Evolutionary conservation across 2,329 filamentous ascomycete genomes (phyloP).

Genomic region (Colletotrichum sojae): DNA sequence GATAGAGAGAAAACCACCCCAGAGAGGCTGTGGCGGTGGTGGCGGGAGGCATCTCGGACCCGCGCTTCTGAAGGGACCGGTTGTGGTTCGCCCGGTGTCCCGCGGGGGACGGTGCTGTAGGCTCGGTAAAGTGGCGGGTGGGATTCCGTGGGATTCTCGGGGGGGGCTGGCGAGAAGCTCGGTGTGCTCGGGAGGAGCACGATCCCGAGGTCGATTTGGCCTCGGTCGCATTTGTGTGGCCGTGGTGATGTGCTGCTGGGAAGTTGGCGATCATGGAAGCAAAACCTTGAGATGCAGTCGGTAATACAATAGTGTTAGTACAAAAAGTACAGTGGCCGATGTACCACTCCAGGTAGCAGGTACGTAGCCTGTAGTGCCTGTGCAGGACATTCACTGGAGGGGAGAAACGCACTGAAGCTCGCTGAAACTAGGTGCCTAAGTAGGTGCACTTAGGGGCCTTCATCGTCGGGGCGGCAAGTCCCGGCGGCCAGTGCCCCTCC

Average conservation of each 20-base stretch:
- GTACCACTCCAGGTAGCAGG: too few species aligned
- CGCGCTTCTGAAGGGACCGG: neutral
- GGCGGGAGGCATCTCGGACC: constrained; percentile 18
- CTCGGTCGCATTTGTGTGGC: neutral
- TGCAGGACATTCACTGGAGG: neutral
- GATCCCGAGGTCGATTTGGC: neutral
- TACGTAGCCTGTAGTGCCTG: too few species aligned
- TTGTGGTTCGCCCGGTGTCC: neutral
- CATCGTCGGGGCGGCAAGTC: constrained; percentile 1
- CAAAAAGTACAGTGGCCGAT: too few species aligned
- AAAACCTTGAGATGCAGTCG: too few species aligned
- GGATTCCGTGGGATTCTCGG: too few species aligned
- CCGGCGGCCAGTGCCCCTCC: constrained; percentile 12
- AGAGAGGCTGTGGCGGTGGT: constrained; percentile 7
- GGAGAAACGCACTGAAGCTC: neutral
- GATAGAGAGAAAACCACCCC: too few species aligned
- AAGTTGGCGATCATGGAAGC: too few species aligned
- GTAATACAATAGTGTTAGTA: too few species aligned
- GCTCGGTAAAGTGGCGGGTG: too few species aligned
- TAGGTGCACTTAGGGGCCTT: neutral
- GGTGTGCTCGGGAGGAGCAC: neutral
- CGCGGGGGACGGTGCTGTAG: neutral
- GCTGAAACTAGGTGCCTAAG: neutral
- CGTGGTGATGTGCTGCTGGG: too few species aligned
- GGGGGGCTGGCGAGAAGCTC: too few species aligned